Base-by-base conservation (phyloP, 805 yeast species). In the Starmerella apis region DNA sequence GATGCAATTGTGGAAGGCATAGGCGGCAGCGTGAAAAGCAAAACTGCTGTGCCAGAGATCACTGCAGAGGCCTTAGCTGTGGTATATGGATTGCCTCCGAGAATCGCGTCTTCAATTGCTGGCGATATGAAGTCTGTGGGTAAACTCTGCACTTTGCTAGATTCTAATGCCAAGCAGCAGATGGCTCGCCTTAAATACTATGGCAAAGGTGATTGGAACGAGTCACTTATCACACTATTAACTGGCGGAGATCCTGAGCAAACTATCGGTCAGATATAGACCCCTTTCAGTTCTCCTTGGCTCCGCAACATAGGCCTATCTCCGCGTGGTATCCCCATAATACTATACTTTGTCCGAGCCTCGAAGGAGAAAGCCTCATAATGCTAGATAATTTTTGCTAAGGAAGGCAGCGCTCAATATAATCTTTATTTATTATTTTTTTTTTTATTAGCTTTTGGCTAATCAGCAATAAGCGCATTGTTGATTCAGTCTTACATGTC, bases 191-290 rank as follows among this genome's bases (percentile, higher is more conserved):
- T 55, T 2, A 36, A 41, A 28, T 19, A 24, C 19, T 54, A 47
- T 35, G 58, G 58, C 5, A 37, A 48, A 33, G 58, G 58, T 19
- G 36, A 23, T 6, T 55, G 58, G 58, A 53, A 47, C 27, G 36
- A 16, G 16, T 36, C 56, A 7, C 43, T 55, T 35, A n/a, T 51
- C 16, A 16, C 43, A 19, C 41, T 55, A 4, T 32, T 55, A 11
- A 43, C 45, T 20, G 22, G 42, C 25, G 45, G 20, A 3, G 50
- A 55, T 20, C 55, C 57, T 1, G 24, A 44, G 16, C 30, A 22
- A 13, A 18, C 48, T 6, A 43, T 51, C n/a, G 46, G 46, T 18
- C 36, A 43, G 20, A 28, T n/a, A 5, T 30, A 35, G 19, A 16
- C 37, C 6, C 39, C 16, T 35, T 35, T 16, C 11, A 33, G 16